Evolutionary conservation across 2,329 filamentous ascomycete genomes (phyloP), one percentile per base, ranked within the genome.

Genomic region (Fusarium transvaalense): DNA sequence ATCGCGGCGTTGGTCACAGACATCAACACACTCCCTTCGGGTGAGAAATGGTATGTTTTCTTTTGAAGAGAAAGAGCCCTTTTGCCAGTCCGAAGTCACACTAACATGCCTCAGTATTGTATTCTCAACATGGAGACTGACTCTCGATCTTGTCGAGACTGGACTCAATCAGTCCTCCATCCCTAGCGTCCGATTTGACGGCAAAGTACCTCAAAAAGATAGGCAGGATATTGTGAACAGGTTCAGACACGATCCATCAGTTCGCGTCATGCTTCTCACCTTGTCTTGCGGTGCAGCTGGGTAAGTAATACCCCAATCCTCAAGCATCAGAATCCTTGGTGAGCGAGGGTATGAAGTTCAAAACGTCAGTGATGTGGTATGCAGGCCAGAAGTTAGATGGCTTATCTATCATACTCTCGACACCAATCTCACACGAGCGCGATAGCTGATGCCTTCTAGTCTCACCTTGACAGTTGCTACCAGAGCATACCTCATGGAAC

Each of bases 271-370:
- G 55, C 76, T 87, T 0, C 71, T 86, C 1, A 85, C 84, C 1
- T 72, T 86, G 2, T 80, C 81, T 0, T 87, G 85, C 53, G 85
- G 83, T 35, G 83, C 83, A n/a, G 81, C 83, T 23, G 84, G 85
- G 82, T 84, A 71, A 73, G 80, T 50, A 13, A 51, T 15, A 15
- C 1, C 17, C 23, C n/a, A 10, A 17, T 3, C 21, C 27, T 27
- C n/a, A 6, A 17, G 17, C 34, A n/a, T n/a, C 15, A 37, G 34
- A 17, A 37, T 4, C 34, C 15, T 37, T 37, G 34, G 6, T 17
- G 6, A 8, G 15, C 14, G 31, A 34, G 34, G 10, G 34, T 13
- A 17, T n/a, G 15, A 37, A 17, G 14, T 4, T 5, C 8, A 13
- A n/a, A n/a, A n/a, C 14, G 8, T 37, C 34, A n/a, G 7, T 10